Base-by-base conservation (phyloP, 2,329 filamentous ascomycete species). In the Daldinia sp. region DNA sequence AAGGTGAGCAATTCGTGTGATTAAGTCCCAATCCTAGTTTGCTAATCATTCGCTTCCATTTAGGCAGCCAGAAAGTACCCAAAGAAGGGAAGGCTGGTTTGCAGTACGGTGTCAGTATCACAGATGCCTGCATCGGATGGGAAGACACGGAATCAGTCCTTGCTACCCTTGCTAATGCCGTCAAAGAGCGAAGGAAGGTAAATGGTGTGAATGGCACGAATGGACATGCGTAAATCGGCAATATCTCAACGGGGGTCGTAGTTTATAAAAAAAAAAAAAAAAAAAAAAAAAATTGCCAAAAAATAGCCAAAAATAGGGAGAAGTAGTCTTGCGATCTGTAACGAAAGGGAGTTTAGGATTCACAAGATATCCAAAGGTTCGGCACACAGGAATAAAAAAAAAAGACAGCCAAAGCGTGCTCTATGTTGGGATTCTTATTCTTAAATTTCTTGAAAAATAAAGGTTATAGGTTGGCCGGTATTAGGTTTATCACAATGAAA, bases 91-190 rank as follows among this genome's bases (percentile, higher is more conserved):
- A 91, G 78, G 83, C 85, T 7, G 93, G 90, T 30, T 86, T 98
- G 64, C 90, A 96, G 81, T 94, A 97, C 79, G 95, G 95, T 72
- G 91, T 98, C 74, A 95, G 91, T 77, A 98, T 98, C 77, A 99
- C 95, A 0, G 95, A 99, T 78, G 94, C 95, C 49, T 99, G 95
- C 80, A 97, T 99, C 76, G 84, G 89, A 78, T 98, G 94, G 94
- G 88, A 94, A 66, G 92, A 96, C 71, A 98, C 95, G 3, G 89
- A 94, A 71, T 80, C 81, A 0, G 90, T 94, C 1, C 86, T 98
- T 9, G 90, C 90, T 68, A 83, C 83, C 51, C 85, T 99, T 43
- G 94, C 94, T 15, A 85, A 88, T 54, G 91, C 93, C 25, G 92
- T 97, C 55, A 88, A 89, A 75, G 85, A 90, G 76, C 86, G 93